Evolutionary conservation across 192 early-diverging fungal genomes (phyloP).

Genomic region (Entomortierella lignicola): DNA sequence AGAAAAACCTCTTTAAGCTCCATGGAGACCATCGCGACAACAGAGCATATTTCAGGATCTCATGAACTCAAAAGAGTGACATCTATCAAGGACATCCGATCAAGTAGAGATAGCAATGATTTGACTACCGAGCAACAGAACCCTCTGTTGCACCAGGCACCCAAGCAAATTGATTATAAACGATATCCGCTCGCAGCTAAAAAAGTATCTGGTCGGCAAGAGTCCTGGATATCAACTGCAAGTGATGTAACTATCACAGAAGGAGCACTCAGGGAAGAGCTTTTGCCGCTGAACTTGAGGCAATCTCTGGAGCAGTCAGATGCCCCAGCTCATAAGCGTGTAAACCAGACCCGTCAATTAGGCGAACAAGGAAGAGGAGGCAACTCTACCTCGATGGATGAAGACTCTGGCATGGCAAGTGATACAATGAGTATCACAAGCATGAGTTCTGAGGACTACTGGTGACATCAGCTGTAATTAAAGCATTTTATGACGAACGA

Average conservation of each 20-base stretch:
- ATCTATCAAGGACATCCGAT: neutral
- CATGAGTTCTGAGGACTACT: constrained; percentile 52
- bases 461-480: no score
- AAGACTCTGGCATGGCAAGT: constrained; percentile 29
- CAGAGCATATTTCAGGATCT: neutral
- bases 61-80: neutral
- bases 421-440: constrained; percentile 41
- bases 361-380: neutral
- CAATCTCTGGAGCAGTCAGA: neutral
- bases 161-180: neutral
- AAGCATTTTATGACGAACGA: no score
- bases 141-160: neutral
- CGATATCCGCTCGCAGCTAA: neutral
- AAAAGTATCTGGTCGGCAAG: neutral
- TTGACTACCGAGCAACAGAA: constrained; percentile 15
- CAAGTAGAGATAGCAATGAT: neutral
- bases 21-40: neutral
- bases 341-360: neutral
- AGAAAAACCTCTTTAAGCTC: constrained; percentile 14
- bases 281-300: constrained; percentile 4
- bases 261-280: neutral
- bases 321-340: neutral
- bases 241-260: neutral
- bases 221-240: constrained; percentile 27
- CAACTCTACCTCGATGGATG: neutral